Conservation (phyloP, 495 filamentous ascomycete genomes). For the Penicillium coprophilum region DNA sequence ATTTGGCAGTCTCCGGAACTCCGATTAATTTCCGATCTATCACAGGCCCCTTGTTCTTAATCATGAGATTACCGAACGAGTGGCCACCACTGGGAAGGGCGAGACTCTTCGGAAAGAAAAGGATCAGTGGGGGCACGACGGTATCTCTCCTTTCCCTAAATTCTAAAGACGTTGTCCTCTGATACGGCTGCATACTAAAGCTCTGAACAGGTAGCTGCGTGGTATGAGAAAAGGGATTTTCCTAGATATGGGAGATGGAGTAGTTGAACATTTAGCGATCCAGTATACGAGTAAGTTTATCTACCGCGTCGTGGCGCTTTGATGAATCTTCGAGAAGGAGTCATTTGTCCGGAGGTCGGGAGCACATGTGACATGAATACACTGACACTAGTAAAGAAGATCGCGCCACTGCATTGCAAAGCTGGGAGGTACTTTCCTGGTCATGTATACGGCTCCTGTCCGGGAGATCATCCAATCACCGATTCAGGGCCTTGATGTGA, state of each 20-base stretch:
- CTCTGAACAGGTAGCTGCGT: constrained; percentile 36
- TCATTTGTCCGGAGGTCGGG: constrained; percentile 61
- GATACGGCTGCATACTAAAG: not conserved
- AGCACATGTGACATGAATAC: constrained; percentile 66
- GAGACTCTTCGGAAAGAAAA: constrained; percentile 47
- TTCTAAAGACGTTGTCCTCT: too few relatives aligned
- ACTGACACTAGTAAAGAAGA: constrained; percentile 60
- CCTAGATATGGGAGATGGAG: constrained; percentile 54
- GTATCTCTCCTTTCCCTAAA: constrained; percentile 12
- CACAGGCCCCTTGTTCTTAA: constrained; percentile 50
- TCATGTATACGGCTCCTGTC: constrained; percentile 64
- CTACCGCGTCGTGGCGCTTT: constrained; percentile 63
- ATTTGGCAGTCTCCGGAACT: too few relatives aligned
- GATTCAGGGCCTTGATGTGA: constrained; percentile 52
- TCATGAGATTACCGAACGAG: constrained; percentile 55
- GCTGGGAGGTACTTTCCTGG: constrained; percentile 61
- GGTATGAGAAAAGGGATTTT: constrained; percentile 48
- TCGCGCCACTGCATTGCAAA: constrained; percentile 48
- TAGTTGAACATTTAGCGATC: constrained; percentile 67
- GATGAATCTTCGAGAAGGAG: constrained; percentile 55
- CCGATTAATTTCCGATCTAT: not conserved
- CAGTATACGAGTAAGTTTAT: constrained; percentile 67
- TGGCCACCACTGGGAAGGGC: constrained; percentile 47
- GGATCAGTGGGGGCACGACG: constrained; percentile 55
- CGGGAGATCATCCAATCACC: constrained; percentile 53